Conservation (phyloP, 192 early-diverging fungal species). For the Coemansia sp. region DNA sequence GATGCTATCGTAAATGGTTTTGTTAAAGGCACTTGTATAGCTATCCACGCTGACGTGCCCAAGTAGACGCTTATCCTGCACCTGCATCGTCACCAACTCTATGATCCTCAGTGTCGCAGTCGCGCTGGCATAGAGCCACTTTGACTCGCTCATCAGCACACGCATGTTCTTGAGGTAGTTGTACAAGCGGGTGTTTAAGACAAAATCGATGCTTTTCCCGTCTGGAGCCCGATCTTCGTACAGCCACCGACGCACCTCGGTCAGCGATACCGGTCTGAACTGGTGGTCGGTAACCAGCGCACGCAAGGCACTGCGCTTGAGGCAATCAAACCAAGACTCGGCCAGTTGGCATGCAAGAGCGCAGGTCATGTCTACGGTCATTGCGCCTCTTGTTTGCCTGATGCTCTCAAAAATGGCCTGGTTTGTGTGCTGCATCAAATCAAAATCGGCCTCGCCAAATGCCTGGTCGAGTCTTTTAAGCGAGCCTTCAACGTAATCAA, state of each 20-base stretch:
- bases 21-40: background rate
- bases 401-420: background rate
- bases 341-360: conserved; percentile 23
- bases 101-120: conserved; percentile 24
- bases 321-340: conserved; percentile 26
- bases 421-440: background rate
- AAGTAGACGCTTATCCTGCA: background rate
- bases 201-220: conserved; percentile 26
- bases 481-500: conserved; percentile 9
- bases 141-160: conserved; percentile 26
- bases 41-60: background rate
- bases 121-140: conserved; percentile 46
- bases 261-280: conserved; percentile 23
- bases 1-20: background rate
- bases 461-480: background rate
- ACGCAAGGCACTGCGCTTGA: conserved; percentile 9
- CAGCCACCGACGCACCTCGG: conserved; percentile 38
- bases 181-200: conserved; percentile 31
- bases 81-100: conserved; percentile 1
- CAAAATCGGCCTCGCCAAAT: background rate
- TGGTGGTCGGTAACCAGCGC: conserved; percentile 29
- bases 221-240: conserved; percentile 26
- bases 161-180: conserved; percentile 26
- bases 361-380: conserved; percentile 7
- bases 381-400: background rate